Percentiles rank a stretch among this genome's conserved stretches.
phyloP scores from a whole-genome alignment of 345 rosid genomes.

The Eutrema yunnanense region DNA sequence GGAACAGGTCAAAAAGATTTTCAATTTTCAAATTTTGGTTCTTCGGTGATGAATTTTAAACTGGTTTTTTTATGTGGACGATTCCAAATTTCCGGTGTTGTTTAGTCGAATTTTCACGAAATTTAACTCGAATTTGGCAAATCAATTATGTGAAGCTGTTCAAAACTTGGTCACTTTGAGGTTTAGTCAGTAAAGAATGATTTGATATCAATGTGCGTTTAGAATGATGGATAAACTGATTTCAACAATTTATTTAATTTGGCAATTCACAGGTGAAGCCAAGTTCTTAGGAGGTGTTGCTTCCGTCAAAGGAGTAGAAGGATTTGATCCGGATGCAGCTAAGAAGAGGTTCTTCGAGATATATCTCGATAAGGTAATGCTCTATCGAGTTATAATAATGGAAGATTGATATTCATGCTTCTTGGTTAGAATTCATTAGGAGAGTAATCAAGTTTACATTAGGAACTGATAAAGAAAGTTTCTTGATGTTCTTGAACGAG shows the following conservation, averaged over 20 bases:
- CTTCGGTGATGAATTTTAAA: neutral
- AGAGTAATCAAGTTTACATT: neutral
- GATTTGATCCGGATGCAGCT: conserved; percentile 56
- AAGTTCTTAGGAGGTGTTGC: conserved; percentile 92
- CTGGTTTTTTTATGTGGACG: neutral
- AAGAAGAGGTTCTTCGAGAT: conserved; percentile 89
- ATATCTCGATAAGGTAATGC: conserved; percentile 71
- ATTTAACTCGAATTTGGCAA: neutral
- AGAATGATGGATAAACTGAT: neutral
- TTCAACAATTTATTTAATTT: neutral
- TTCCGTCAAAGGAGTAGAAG: conserved; percentile 68
- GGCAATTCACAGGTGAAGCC: conserved; percentile 61
- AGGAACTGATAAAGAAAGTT: neutral
- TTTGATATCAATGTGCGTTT: neutral
- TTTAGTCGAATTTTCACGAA: neutral
- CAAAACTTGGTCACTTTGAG: neutral
- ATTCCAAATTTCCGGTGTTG: neutral
- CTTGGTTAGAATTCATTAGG: neutral
- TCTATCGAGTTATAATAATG: neutral
- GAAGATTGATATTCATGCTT: neutral
- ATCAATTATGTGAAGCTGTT: neutral
- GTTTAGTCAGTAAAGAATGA: neutral
- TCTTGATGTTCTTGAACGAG: neutral
- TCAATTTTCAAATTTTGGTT: no score
- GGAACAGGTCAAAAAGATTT: conserved; percentile 56